phyloP scores from a whole-genome alignment of 2,329 filamentous ascomycete genomes.

The Thermothelomyces thermophilus region DNA sequence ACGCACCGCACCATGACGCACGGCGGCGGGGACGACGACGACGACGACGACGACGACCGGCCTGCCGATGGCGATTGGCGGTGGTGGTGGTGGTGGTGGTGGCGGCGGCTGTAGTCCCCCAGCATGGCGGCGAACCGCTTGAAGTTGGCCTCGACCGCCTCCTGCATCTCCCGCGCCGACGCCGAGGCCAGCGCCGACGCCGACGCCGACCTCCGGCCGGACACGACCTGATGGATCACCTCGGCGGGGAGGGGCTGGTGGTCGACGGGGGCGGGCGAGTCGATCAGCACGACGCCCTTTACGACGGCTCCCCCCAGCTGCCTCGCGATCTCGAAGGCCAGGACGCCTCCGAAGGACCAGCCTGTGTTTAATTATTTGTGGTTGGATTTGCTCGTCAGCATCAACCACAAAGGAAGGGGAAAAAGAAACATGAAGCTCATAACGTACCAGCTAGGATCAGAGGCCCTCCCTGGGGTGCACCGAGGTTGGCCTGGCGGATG shows the following conservation, averaged over 20 bases:
- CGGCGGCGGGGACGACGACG: not conserved
- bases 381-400: too few relatives aligned
- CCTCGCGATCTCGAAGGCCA: not conserved
- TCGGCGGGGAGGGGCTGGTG: not conserved
- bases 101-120: not conserved
- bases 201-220: too few relatives aligned
- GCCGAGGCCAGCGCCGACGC: not conserved
- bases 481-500: not conserved
- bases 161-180: not conserved
- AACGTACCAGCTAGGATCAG: not conserved
- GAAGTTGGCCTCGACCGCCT: not conserved
- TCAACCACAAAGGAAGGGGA: too few relatives aligned
- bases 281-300: not conserved
- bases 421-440: too few relatives aligned
- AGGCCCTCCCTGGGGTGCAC: not conserved
- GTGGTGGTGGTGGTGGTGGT: not conserved
- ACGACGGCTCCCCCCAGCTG: not conserved
- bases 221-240: not conserved
- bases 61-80: not conserved
- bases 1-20: not conserved
- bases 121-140: not conserved
- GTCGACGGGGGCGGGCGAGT: not conserved
- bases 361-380: not conserved
- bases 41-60: not conserved
- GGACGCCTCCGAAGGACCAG: not conserved